These are phyloP conservation scores for Aspergillus ruber DNA, from an alignment of 2,329 filamentous ascomycete species.

Conservation along the genomic window DNA sequence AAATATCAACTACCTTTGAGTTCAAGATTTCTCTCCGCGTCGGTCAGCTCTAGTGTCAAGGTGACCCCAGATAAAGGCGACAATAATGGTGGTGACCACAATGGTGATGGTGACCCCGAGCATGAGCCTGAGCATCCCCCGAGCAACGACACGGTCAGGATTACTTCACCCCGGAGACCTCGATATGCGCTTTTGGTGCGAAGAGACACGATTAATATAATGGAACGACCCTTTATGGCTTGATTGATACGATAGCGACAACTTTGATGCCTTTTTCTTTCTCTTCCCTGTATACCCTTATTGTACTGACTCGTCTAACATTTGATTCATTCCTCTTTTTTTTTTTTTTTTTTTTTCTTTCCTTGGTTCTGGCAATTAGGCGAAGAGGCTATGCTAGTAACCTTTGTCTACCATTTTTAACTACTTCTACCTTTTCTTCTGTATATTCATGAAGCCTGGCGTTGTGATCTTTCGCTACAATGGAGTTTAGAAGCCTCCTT, in stretches of 20 bases:
- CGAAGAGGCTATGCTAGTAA: neutral
- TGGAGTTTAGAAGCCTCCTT: too few species aligned
- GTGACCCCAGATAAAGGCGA: constrained; percentile 32
- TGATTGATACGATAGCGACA: constrained; percentile 20
- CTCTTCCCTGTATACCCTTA: constrained; percentile 6
- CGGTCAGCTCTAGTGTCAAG: constrained; percentile 38
- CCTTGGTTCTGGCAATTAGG: neutral
- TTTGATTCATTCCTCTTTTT: constrained; percentile 4
- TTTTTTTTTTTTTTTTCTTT: constrained; percentile 1
- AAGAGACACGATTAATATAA: constrained; percentile 7
- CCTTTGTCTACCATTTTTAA: too few species aligned
- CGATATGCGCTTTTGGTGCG: constrained; percentile 8
- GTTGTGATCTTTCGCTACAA: too few species aligned
- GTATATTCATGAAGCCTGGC: too few species aligned
- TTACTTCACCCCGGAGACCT: constrained; percentile 9
- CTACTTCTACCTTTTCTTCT: too few species aligned
- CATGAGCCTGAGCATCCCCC: constrained; percentile 12
- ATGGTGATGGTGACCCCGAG: constrained; percentile 11
- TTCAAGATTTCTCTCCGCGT: constrained; percentile 47
- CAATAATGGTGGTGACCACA: constrained; percentile 22
- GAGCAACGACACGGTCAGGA: constrained; percentile 24
- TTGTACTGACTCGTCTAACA: neutral
- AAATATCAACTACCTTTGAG: constrained; percentile 67
- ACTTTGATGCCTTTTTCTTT: constrained; percentile 4
- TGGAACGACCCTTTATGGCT: constrained; percentile 24